Evolutionary conservation across 140 eudicot genomes (phyloP), one percentile per base, ranked within the genome.

Genomic region (Senecio squalidus): DNA sequence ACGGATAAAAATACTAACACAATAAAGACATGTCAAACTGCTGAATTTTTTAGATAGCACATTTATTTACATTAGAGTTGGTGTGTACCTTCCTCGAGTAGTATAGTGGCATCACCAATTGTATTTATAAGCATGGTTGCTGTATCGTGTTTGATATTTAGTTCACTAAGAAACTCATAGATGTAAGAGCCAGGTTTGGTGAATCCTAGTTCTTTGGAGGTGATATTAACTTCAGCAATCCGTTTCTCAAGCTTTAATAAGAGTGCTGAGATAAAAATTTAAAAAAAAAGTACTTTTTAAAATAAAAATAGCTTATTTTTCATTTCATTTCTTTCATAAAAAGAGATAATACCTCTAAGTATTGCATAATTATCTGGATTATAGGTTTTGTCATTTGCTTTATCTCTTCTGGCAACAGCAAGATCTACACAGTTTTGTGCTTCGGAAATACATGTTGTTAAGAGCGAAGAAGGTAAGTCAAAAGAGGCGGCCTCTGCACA

Each of bases 401-500:
- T 31, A 55, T 92, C 92, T 76, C 96, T 84, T 69, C 98, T 82
- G 10, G 28, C 28, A 25, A 84, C 66, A 39, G 95, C 80, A 61
- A 92, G 87, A 60, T 87, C 96, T 28, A 81, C 76, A 74, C 98
- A 92, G 20, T 50, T 84, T 75, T 84, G 70, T 67, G 98, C 98
- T 76, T 92, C 98, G 54, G 98, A 64, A 59, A 86, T 92, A 74
- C 98, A 92, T 62, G 98, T 69, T n/a, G 92, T 72, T 76, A 92
- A 73, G 58, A 87, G 83, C 17, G 79, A 29, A 46, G 89, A 76
- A 71, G 95, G 73, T 73, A 92, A 76, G 62, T 92, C 98, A 80
- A 92, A 92, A 60, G 98, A 92, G 58, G 98, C 98, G 44, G 98
- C 98, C 67, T 92, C 98, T 57, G 96, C 96, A 33, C 96, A 92